Conservation (phyloP, 2,329 filamentous ascomycete species). For the Phyllosticta paracitricarpa region DNA sequence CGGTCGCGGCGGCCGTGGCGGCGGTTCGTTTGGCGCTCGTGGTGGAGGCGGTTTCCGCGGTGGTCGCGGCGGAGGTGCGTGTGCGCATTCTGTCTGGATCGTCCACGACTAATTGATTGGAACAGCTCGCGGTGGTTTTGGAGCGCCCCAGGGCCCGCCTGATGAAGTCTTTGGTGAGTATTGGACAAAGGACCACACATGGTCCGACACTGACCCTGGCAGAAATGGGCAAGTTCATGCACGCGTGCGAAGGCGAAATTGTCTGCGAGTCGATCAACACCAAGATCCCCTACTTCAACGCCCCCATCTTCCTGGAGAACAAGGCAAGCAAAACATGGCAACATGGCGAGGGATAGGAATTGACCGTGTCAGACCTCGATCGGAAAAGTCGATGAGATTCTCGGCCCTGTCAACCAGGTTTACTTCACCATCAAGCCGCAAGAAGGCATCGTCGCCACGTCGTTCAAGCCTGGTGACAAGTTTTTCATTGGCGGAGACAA, state of each 20-base stretch:
- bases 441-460: slow-evolving; percentile 88
- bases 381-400: slow-evolving; percentile 96
- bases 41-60: slow-evolving; percentile 44
- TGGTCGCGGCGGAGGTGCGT: slow-evolving; percentile 39
- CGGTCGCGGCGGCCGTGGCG: slow-evolving; percentile 33
- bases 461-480: slow-evolving; percentile 94
- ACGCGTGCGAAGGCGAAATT: slow-evolving; percentile 95
- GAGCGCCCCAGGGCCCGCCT: slow-evolving; percentile 33
- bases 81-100: not conserved
- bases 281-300: slow-evolving; percentile 98
- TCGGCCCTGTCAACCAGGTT: slow-evolving; percentile 94
- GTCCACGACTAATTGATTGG: slow-evolving; percentile 7
- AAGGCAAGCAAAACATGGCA: slow-evolving; percentile 49
- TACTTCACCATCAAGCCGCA: slow-evolving; percentile 97
- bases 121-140: slow-evolving; percentile 29
- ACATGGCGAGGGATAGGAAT: slow-evolving; percentile 2
- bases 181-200: not conserved
- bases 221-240: slow-evolving; percentile 92
- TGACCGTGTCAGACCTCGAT: slow-evolving; percentile 55
- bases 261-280: slow-evolving; percentile 91
- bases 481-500: slow-evolving; percentile 95
- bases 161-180: slow-evolving; percentile 32
- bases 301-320: slow-evolving; percentile 97
- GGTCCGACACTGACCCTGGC: slow-evolving; percentile 14
- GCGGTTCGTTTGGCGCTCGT: slow-evolving; percentile 33